Evolutionary conservation across 768 basidiomycete species (phyloP).

Genomic region (Russula ochroleuca): DNA sequence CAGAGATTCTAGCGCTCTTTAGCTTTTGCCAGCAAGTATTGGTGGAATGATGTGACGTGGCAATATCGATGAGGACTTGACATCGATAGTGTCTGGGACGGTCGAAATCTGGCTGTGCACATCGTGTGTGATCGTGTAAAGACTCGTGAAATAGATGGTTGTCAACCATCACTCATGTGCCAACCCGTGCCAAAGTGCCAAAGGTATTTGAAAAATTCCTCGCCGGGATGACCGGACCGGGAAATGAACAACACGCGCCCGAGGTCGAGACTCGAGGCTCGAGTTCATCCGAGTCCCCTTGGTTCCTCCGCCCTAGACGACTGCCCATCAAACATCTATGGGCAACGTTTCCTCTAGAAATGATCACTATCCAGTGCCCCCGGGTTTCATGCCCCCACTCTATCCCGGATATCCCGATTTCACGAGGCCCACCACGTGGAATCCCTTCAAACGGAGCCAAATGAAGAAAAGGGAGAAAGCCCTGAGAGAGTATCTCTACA

Average conservation of each 20-base stretch:
- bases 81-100: too few relatives aligned
- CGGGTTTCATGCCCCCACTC: slow-evolving; percentile 15
- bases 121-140: too few relatives aligned
- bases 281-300: neutral
- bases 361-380: slow-evolving; percentile 16
- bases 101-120: too few relatives aligned
- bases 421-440: slow-evolving; percentile 15
- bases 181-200: too few relatives aligned
- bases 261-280: neutral
- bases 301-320: neutral
- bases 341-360: slow-evolving; percentile 21
- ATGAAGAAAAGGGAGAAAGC: slow-evolving; percentile 23
- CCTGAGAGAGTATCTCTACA: slow-evolving; percentile 23
- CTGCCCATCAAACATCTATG: slow-evolving; percentile 9
- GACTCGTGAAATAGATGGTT: too few relatives aligned
- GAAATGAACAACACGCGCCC: slow-evolving; percentile 2
- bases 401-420: slow-evolving; percentile 12
- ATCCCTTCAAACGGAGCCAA: slow-evolving; percentile 22
- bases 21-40: too few relatives aligned
- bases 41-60: too few relatives aligned
- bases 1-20: too few relatives aligned
- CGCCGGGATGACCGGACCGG: slow-evolving; percentile 13
- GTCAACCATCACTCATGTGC: too few relatives aligned
- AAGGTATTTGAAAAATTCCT: too few relatives aligned
- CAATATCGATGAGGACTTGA: too few relatives aligned